Base-by-base conservation (phyloP, 176 grass and related monocot genomes). In the Oryza rufipogon region DNA sequence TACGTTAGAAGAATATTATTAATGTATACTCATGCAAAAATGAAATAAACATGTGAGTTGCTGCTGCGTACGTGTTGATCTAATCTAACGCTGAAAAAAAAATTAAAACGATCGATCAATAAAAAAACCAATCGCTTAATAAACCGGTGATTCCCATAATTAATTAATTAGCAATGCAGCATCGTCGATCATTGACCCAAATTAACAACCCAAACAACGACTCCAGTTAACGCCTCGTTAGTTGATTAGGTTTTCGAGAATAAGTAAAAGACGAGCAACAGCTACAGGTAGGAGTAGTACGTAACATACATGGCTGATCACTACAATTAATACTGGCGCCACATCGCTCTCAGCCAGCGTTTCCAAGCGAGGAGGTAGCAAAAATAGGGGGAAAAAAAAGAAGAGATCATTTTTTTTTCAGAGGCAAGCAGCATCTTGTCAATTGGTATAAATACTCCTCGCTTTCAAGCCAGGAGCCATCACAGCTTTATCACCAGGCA, bases 301-400 rank as follows among this genome's bases (percentile, higher is more conserved):
- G 38, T 39, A 41, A 41, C 7, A 41, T 41, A 46, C 28, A 9
- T 6, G 64, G 25, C n/a, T 19, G 30, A 32, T 32, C 42, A 51
- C 66, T 80, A 68, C 4, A 80, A 36, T 36, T 36, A 36, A 68
- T 80, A 68, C 64, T 7, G 77, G 64, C 45, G 26, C 26, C 19
- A 80, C 77, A 51, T 80, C 77, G 12, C 77, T 51, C 68, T 80
- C 77, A 51, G 44, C 61, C 77, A n/a, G n/a, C 39, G 39, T 7
- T 41, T 4, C 8, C 39, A 41, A 8, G 39, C 39, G 39, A 41
- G 39, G 39, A 41, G 39, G 39, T 41, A 41, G 39, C 39, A 41
- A 41, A 15, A 51, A 51, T 0, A 15, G 4, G 11, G 4, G 12
- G 0, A 16, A 15, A 51, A 11, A 19, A 19, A 56, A 0, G 16